Evolutionary conservation across 176 grass and related monocot species (phyloP).

Genomic region (Tuctoria greenei): DNA sequence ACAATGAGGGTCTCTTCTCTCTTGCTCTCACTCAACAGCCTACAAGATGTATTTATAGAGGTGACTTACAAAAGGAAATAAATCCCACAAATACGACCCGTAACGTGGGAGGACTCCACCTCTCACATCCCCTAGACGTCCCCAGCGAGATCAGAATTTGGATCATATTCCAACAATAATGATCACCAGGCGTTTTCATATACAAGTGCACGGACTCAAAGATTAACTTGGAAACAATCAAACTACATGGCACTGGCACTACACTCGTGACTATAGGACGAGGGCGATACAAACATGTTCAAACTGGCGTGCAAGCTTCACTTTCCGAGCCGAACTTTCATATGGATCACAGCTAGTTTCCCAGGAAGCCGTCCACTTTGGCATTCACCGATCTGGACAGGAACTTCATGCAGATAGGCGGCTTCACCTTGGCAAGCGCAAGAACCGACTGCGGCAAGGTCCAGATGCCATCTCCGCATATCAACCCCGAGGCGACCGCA

Average conservation of each 20-base stretch:
- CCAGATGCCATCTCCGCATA: slow-evolving; percentile 55
- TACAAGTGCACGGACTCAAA: no score
- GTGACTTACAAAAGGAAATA: no score
- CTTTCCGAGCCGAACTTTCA: not conserved
- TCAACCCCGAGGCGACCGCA: slow-evolving; percentile 38
- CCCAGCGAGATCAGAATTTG: no score
- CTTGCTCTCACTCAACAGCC: no score
- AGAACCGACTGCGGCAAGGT: slow-evolving; percentile 42
- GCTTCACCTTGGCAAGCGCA: slow-evolving; percentile 53
- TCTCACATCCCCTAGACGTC: no score
- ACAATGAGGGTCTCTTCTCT: no score
- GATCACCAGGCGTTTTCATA: no score
- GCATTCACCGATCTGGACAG: slow-evolving; percentile 42
- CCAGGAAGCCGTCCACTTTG: slow-evolving; percentile 38
- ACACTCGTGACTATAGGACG: not conserved
- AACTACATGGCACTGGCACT: not conserved
- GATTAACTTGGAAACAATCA: not conserved
- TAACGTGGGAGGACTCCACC: no score
- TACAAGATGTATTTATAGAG: no score
- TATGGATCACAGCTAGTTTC: slow-evolving; percentile 9
- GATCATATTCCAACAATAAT: no score
- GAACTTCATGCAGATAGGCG: slow-evolving; percentile 65
- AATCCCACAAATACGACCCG: no score
- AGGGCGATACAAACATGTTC: not conserved
- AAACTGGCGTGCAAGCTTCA: not conserved